Evolutionary conservation across 257 asterid species (phyloP), one percentile per base, ranked within the genome.

Genomic region (Nyctanthes arbortristis): DNA sequence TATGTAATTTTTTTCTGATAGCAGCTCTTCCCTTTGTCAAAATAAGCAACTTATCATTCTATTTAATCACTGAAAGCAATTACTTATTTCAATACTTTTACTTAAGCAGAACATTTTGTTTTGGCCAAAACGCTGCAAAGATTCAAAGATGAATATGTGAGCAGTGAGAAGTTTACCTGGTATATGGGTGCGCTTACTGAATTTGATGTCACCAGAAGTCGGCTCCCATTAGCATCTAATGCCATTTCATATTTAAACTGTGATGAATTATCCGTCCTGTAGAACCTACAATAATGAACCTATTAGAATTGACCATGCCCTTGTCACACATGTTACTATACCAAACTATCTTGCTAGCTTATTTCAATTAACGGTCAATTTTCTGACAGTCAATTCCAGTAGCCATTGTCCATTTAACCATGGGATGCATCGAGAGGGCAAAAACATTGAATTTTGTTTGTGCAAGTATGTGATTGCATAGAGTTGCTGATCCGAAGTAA

Each of bases 161-260:
- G 22, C 32, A 65, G 9, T 47, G 73, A 36, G 47, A 54, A 30
- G 67, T 49, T 77, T 81, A 90, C 96, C 91, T 85, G 86, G 77
- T 93, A 88, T 75, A 87, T 84, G 24, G 97, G 99, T 49, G 97
- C 89, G 74, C 82, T 83, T 63, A 43, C 76, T 78, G 91, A 82
- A 78, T 77, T 73, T 40, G 96, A 93, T 71, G 98, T 88, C 79
- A 88, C 87, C 72, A 93, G 82, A 74, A 93, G 96, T 47, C 77
- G 84, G 82, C 78, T 82, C 70, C 97, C 98, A 56, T 84, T 82
- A 34, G 87, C 91, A 82, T 93, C 91, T 75, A 93, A 80, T 68
- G 96, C 96, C 92, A 93, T 79, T 81, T 91, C 95, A 71, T 83
- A 88, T 73, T 87, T 84, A 75, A 70, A 70, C 20, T 64, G 75